Conservation (phyloP, 2,329 filamentous ascomycete genomes). For the Penicillium capsulatum region DNA sequence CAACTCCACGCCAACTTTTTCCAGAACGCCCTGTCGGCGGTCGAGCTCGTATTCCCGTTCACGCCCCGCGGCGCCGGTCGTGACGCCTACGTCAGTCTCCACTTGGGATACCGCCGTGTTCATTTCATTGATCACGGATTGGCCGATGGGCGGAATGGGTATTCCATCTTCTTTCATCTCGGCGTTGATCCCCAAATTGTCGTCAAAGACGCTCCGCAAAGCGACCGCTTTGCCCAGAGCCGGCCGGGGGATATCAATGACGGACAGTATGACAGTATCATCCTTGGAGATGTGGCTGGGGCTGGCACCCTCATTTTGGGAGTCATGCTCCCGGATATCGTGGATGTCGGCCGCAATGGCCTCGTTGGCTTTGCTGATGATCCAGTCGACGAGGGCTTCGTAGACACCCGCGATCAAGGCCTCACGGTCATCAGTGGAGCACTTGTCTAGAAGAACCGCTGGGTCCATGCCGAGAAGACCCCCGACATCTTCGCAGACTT, state of each 20-base stretch:
- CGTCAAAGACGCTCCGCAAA: slow-evolving; percentile 88
- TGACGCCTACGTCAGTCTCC: slow-evolving; percentile 73
- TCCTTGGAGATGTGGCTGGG: slow-evolving; percentile 65
- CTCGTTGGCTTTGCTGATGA: slow-evolving; percentile 81
- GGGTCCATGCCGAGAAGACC: slow-evolving; percentile 82
- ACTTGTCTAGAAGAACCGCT: slow-evolving; percentile 71
- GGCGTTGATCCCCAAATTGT: slow-evolving; percentile 83
- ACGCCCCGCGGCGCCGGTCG: slow-evolving; percentile 60
- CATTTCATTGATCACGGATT: slow-evolving; percentile 83
- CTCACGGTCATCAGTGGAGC: slow-evolving; percentile 77
- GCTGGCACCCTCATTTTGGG: slow-evolving; percentile 59
- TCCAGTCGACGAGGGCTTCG: slow-evolving; percentile 91
- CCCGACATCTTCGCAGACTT: slow-evolving; percentile 84
- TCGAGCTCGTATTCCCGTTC: slow-evolving; percentile 77
- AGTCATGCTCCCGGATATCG: slow-evolving; percentile 61
- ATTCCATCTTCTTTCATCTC: slow-evolving; percentile 98
- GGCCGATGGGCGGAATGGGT: slow-evolving; percentile 66
- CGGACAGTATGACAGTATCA: slow-evolving; percentile 81
- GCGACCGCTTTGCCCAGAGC: slow-evolving; percentile 81
- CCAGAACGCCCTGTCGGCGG: slow-evolving; percentile 74
- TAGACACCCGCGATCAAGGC: slow-evolving; percentile 83
- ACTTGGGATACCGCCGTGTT: slow-evolving; percentile 71
- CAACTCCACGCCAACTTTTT: slow-evolving; percentile 78
- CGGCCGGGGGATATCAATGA: slow-evolving; percentile 79
- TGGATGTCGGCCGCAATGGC: slow-evolving; percentile 74